These are phyloP conservation scores for Hyparrhenia diplandra DNA, from an alignment of 176 grass and related monocot genomes.

Conservation along the genomic window DNA sequence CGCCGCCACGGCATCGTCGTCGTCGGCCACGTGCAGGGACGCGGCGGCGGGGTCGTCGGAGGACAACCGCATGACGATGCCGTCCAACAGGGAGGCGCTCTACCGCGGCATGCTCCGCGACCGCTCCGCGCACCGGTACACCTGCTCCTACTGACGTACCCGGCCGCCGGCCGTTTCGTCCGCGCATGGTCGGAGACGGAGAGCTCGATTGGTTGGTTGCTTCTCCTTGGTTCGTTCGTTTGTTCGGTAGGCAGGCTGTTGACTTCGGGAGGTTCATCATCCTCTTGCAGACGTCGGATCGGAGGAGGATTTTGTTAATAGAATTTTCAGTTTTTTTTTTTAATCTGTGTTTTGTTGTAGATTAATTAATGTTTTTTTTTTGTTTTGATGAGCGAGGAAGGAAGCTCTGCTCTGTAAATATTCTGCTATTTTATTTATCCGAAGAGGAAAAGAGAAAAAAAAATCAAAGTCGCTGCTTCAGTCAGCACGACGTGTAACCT, in stretches of 20 bases:
- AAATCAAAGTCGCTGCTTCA: neutral
- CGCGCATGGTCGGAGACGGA: neutral
- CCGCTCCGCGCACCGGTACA: slow-evolving; percentile 44
- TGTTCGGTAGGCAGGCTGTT: slow-evolving; percentile 1
- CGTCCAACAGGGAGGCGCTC: slow-evolving; percentile 74
- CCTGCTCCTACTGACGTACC: slow-evolving; percentile 49
- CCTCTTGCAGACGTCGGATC: neutral
- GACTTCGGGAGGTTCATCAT: neutral
- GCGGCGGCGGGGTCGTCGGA: neutral
- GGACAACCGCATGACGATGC: slow-evolving; percentile 38
- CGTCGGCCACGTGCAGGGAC: slow-evolving; percentile 11
- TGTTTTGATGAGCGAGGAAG: neutral
- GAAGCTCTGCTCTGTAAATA: slow-evolving; percentile 18
- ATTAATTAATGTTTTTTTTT: neutral
- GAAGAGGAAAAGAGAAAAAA: neutral
- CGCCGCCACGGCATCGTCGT: neutral
- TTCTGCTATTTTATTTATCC: neutral
- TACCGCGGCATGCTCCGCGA: slow-evolving; percentile 91
- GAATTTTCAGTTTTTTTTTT: neutral
- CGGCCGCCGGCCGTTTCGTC: no score
- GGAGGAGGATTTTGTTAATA: neutral
- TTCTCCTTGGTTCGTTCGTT: neutral
- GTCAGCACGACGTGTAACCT: no score
- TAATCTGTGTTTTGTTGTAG: neutral
- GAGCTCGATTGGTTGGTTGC: neutral